Conservation (phyloP, 2,329 filamentous ascomycete species). For the Colletotrichum sp. region DNA sequence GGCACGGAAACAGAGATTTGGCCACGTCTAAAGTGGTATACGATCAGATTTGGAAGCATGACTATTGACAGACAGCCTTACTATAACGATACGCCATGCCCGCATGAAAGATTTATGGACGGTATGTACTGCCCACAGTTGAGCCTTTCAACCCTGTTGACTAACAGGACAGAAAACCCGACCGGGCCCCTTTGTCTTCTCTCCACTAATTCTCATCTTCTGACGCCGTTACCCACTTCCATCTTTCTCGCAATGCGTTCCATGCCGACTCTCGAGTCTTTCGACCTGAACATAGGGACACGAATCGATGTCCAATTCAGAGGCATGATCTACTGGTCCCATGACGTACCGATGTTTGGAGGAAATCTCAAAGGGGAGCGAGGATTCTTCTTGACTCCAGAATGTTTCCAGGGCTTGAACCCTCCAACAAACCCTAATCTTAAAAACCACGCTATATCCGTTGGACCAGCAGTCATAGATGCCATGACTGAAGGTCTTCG, state of each 20-base stretch:
- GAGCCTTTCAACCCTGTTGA: background rate
- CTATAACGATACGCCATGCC: background rate
- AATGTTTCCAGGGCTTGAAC: background rate
- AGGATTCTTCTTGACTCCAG: background rate
- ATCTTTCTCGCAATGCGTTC: background rate
- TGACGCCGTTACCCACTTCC: background rate
- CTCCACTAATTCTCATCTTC: background rate
- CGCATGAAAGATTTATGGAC: background rate
- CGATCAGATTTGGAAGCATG: background rate
- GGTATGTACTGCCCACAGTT: background rate
- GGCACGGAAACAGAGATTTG: background rate
- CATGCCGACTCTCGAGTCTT: background rate
- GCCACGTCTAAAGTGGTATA: fast-evolving
- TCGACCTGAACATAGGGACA: background rate
- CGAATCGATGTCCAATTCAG: background rate
- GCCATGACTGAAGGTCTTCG: background rate
- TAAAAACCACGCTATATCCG: background rate
- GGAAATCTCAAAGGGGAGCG: background rate
- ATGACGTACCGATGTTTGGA: background rate
- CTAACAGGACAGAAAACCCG: background rate
- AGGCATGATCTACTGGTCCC: background rate
- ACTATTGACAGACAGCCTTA: background rate
- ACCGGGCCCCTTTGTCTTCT: background rate
- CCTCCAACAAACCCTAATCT: background rate
- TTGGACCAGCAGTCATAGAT: background rate